phyloP scores from a whole-genome alignment of 202 grass and related monocot species.

The Schoenoplectus triqueter region DNA sequence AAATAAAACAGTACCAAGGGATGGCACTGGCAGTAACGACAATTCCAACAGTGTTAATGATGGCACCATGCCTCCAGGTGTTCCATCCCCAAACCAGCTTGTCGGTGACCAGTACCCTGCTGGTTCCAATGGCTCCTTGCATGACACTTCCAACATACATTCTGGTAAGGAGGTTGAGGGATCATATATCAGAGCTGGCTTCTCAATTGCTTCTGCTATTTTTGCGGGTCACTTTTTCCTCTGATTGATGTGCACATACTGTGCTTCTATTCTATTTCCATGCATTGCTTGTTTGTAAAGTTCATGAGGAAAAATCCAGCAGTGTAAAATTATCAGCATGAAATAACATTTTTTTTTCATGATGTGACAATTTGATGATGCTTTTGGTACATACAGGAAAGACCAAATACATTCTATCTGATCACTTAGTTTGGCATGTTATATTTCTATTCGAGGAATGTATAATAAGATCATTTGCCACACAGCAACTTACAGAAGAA shows the following conservation, averaged over 20 bases:
- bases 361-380: neutral
- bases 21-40: neutral
- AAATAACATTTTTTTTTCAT: neutral
- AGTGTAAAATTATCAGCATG: slow-evolving; percentile 13
- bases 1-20: neutral
- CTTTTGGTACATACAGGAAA: neutral
- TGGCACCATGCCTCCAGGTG: neutral
- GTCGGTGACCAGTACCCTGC: neutral
- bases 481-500: neutral
- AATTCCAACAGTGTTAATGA: neutral
- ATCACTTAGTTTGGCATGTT: neutral
- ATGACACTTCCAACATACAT: neutral
- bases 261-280: neutral
- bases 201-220: neutral
- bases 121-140: neutral
- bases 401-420: neutral
- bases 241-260: neutral
- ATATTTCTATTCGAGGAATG: no score
- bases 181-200: slow-evolving; percentile 1
- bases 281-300: neutral
- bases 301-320: neutral
- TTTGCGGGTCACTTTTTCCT: neutral
- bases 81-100: neutral
- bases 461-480: neutral
- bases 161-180: slow-evolving; percentile 5